Evolutionary conservation across 1,284 basidiomycete genomes (phyloP).

Genomic region (Amylostereum areolatum): DNA sequence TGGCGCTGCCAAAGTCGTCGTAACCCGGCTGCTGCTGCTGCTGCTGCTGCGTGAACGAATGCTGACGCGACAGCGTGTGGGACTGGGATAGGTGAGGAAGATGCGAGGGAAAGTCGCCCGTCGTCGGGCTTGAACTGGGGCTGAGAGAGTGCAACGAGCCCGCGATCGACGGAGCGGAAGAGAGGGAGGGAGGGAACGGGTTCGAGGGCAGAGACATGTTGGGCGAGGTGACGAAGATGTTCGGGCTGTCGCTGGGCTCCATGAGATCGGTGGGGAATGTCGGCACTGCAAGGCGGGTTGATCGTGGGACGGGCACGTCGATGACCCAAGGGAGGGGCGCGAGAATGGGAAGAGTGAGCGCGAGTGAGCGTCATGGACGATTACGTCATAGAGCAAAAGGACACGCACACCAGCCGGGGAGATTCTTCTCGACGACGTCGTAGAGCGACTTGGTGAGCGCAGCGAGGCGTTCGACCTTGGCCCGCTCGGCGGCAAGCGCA

Average conservation of each 20-base stretch:
- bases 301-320: background rate
- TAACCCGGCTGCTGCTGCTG: constrained; percentile 20
- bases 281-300: constrained; percentile 38
- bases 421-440: constrained; percentile 48
- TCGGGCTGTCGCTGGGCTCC: constrained; percentile 47
- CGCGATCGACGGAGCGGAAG: constrained; percentile 20
- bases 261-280: constrained; percentile 58
- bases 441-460: constrained; percentile 42
- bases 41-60: constrained; percentile 44
- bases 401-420: constrained; percentile 45
- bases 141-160: constrained; percentile 37
- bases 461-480: constrained; percentile 32
- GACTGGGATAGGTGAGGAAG: constrained; percentile 19
- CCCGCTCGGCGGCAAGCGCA: constrained; percentile 44
- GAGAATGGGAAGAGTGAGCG: constrained; percentile 2
- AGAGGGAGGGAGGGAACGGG: constrained; percentile 14
- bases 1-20: constrained; percentile 27
- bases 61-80: constrained; percentile 45
- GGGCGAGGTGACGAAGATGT: constrained; percentile 69
- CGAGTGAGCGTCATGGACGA: background rate
- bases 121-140: constrained; percentile 60
- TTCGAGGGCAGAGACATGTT: constrained; percentile 32
- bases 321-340: background rate
- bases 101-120: constrained; percentile 45
- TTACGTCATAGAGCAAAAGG: constrained; percentile 4